phyloP scores from a whole-genome alignment of 805 yeast species.

The Maudiozyma serrabonitensis region DNA sequence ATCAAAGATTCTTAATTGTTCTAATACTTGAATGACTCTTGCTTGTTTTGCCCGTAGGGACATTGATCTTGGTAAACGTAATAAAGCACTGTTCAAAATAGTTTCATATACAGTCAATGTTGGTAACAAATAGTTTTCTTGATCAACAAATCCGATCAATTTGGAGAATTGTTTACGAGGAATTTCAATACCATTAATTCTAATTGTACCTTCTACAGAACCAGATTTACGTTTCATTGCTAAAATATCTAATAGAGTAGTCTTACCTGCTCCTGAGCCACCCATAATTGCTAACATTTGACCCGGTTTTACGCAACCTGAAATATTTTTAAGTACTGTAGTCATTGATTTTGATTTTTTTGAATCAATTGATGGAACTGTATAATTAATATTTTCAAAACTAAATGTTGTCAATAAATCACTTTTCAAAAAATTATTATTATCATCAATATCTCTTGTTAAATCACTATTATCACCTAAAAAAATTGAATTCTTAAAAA shows the following conservation, averaged over 20 bases:
- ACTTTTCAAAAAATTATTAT: constrained; percentile 38
- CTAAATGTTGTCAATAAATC: constrained; percentile 60
- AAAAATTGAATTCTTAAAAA: constrained; percentile 34
- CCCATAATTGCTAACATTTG: constrained; percentile 95
- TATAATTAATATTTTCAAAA: constrained; percentile 63
- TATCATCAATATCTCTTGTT: constrained; percentile 6
- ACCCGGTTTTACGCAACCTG: constrained; percentile 77
- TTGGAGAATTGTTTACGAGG: constrained; percentile 41
- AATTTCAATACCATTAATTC: constrained; percentile 54
- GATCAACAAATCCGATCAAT: constrained; percentile 90
- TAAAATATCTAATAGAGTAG: constrained; percentile 82
- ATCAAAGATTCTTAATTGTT: constrained; percentile 72
- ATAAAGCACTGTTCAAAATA: constrained; percentile 79
- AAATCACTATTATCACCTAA: constrained; percentile 11
- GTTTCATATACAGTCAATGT: constrained; percentile 95
- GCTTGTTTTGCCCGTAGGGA: constrained; percentile 59
- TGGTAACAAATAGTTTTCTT: constrained; percentile 83
- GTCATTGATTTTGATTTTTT: constrained; percentile 5
- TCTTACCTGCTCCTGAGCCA: constrained; percentile 97
- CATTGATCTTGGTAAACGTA: constrained; percentile 79
- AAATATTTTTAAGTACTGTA: constrained; percentile 49
- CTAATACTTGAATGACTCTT: constrained; percentile 75
- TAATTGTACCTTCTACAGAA: constrained; percentile 50
- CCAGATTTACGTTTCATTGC: constrained; percentile 87
- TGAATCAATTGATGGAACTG: constrained; percentile 7